Evolutionary conservation across 202 grass and related monocot species (phyloP).

Genomic region (Panicum virgatum): DNA sequence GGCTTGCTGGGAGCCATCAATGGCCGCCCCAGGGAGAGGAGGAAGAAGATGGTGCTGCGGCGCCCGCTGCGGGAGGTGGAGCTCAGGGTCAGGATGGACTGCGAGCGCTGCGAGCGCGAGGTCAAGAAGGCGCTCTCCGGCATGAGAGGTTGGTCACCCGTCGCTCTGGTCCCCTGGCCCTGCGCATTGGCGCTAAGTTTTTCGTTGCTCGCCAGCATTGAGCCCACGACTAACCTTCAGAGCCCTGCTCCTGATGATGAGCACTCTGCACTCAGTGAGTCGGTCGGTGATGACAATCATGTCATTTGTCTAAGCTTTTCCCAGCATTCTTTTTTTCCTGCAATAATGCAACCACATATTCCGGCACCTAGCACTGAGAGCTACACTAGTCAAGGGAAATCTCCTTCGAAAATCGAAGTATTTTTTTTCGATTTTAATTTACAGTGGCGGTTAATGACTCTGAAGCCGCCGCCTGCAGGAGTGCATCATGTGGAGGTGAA

Average conservation of each 20-base stretch:
- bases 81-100: constrained; percentile 88
- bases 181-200: constrained; percentile 1
- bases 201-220: not conserved
- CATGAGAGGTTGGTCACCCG: constrained; percentile 55
- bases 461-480: constrained; percentile 21
- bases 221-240: constrained; percentile 21
- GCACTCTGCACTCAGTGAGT: not conserved
- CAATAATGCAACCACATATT: not conserved
- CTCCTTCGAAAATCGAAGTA: not conserved
- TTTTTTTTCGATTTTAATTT: not conserved
- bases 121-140: constrained; percentile 68
- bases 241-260: not conserved
- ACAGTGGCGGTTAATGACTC: not conserved
- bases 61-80: constrained; percentile 59
- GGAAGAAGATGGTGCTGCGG: constrained; percentile 36
- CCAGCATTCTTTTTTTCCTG: not conserved
- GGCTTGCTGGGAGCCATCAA: constrained; percentile 42
- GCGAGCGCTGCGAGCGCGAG: constrained; percentile 76
- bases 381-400: not conserved
- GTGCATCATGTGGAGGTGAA: constrained; percentile 67
- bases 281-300: constrained; percentile 16
- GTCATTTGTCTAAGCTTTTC: constrained; percentile 35
- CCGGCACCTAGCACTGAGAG: not conserved
- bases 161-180: not conserved
- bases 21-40: constrained; percentile 43